Evolutionary conservation across 176 grass and related monocot genomes (phyloP).

Genomic region (Poa annua): DNA sequence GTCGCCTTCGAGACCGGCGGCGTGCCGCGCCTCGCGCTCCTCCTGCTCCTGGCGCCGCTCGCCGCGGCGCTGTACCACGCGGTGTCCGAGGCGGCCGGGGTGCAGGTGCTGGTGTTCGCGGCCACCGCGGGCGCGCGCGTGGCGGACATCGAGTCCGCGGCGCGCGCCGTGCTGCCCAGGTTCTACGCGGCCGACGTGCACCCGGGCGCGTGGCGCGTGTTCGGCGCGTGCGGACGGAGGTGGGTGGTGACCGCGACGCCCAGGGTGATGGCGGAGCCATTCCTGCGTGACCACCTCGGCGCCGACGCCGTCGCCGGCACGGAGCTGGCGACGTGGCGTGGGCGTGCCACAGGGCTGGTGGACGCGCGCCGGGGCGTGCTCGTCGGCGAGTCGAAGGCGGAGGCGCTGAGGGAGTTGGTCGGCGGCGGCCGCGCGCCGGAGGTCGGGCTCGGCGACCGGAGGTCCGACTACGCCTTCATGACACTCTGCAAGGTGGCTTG

Average conservation of each 20-base stretch:
- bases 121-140: conserved; percentile 58
- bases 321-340: conserved; percentile 52
- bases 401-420: conserved; percentile 47
- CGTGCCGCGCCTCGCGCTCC: conserved; percentile 50
- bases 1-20: conserved; percentile 73
- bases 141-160: conserved; percentile 59
- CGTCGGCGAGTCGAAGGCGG: conserved; percentile 37
- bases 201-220: conserved; percentile 48
- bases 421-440: conserved; percentile 35
- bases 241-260: conserved; percentile 48
- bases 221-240: conserved; percentile 38
- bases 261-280: conserved; percentile 72
- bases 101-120: conserved; percentile 58
- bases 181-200: conserved; percentile 69
- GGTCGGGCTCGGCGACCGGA: conserved; percentile 44
- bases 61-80: conserved; percentile 45
- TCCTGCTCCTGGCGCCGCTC: conserved; percentile 59
- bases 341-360: conserved; percentile 48
- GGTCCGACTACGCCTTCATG: conserved; percentile 67
- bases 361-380: conserved; percentile 45
- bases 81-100: conserved; percentile 52
- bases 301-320: conserved; percentile 57
- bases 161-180: conserved; percentile 68
- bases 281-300: conserved; percentile 59
- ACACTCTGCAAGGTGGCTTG: conserved; percentile 46